Conservation (phyloP, 371 early-diverging fungal genomes). For the Vairimorpha apis region DNA sequence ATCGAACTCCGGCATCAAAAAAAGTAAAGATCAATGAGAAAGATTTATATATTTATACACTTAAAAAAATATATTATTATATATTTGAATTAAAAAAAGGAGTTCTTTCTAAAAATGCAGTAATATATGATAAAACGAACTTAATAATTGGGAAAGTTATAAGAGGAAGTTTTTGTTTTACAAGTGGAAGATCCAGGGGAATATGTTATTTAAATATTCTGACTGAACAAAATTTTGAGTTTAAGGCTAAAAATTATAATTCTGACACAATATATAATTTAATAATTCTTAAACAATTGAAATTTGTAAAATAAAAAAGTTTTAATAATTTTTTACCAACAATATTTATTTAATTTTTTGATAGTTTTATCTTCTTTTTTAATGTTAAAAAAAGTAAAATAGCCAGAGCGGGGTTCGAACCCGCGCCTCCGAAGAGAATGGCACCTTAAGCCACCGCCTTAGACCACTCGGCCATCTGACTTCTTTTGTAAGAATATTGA, state of each 20-base stretch:
- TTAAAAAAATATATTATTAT: constrained; percentile 5
- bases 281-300: background rate
- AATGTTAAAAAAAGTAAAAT: constrained; percentile 34
- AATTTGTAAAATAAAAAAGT: too few relatives aligned
- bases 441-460: constrained; percentile 64
- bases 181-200: constrained; percentile 40
- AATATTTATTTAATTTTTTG: background rate
- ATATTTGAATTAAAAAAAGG: constrained; percentile 50
- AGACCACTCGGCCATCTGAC: constrained; percentile 64
- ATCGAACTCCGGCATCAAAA: constrained; percentile 48
- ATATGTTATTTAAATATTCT: constrained; percentile 17
- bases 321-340: background rate
- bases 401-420: constrained; percentile 63
- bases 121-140: constrained; percentile 28
- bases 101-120: constrained; percentile 17
- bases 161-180: constrained; percentile 49
- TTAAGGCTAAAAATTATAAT: constrained; percentile 25
- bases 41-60: constrained; percentile 10
- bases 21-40: constrained; percentile 20
- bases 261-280: background rate
- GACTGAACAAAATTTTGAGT: constrained; percentile 8
- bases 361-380: background rate
- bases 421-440: constrained; percentile 63
- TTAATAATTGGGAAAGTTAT: constrained; percentile 44
- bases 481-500: too few relatives aligned